Evolutionary conservation across 768 basidiomycete species (phyloP), one percentile per base, ranked within the genome.

Genomic region (Mycena filopes): DNA sequence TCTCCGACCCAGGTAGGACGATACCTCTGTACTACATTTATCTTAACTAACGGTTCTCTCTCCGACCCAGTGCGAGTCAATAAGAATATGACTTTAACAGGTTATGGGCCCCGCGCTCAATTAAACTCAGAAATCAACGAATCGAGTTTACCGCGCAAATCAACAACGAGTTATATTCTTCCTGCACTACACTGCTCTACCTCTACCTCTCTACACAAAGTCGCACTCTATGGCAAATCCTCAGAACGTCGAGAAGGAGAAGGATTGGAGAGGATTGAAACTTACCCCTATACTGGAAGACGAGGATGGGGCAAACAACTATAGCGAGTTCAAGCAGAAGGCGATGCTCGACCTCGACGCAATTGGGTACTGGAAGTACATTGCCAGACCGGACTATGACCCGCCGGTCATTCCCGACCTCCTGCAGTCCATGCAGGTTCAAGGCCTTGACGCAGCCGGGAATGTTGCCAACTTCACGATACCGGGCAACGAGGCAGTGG

Each of bases 311-410:
- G 20, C n/a, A 16, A 60, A 60, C 25, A 63, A 63, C 31, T 68
- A 57, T n/a, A 43, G 11, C 29, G 66, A 68, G 29, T 68, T 63
- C 46, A 59, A 60, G n/a, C 47, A 29, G n/a, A 68, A 68, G 20
- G 21, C 63, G 0, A 2, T 16, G 5, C 47, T 58, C 15, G 50
- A 68, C 3, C 55, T 68, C 7, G 49, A 63, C 12, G 61, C 66
- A n/a, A 55, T 56, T 4, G 62, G 53, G 0, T 64, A 59, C 45
- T 65, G 50, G 67, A 3, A 48, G 55, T 68, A 60, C 20, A 45
- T 68, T 0, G 67, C 55, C 12, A 57, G 67, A 3, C 21, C 36
- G 2, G 57, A 65, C 49, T 68, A 63, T 21, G 45, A 65, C 4
- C 67, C 63, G 6, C 63, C 67, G 7, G 25, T 21, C 0, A 69